Evolutionary conservation across 2,329 filamentous ascomycete species (phyloP), one percentile per base, ranked within the genome.

Genomic region (Penicillium frequentans): DNA sequence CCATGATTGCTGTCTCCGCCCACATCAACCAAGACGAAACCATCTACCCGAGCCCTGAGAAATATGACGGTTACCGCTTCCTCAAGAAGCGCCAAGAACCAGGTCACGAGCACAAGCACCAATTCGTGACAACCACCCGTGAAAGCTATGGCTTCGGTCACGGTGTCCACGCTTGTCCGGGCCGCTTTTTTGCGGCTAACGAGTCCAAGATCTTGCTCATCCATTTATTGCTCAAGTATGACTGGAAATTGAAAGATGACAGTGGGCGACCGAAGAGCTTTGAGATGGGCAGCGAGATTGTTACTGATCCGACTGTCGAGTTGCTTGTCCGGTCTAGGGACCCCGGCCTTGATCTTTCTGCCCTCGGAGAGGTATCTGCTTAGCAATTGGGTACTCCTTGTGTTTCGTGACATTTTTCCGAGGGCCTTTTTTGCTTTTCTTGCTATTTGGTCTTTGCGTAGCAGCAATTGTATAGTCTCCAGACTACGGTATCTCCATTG

Each of bases 151-250:
- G 60, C 8, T 78, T 77, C 52, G 76, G 76, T 0, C 70, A 75
- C 50, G 75, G 76, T 8, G 45, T 65, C 27, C 67, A 73, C 43
- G 68, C 72, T 14, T 75, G 83, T 47, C 80, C 82, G 0, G 83
- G 83, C 0, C 75, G 83, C 0, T 85, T 85, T 72, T 84, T 85
- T 56, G 82, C 82, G 0, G 77, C 81, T 0, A 77, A 83, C 55
- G 82, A 84, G 66, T 70, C 84, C 14, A 86, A 86, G 66, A 81
- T 85, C 66, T 72, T 84, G 14, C 64, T 84, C 33, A 74, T 80
- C 1, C 77, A 83, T 52, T 64, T 85, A 21, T 62, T 84, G 1
- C 66, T 80, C 35, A 81, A 84, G 57, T 85, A 84, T 63, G 82
- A 85, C 26, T 70, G 84, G 55, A 77, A 79, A 60, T 62, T 74